Evolutionary conservation across 352 stramenopile genomes (phyloP), one percentile per base, ranked within the genome.

Genomic region (Phytopythium aichiense): DNA sequence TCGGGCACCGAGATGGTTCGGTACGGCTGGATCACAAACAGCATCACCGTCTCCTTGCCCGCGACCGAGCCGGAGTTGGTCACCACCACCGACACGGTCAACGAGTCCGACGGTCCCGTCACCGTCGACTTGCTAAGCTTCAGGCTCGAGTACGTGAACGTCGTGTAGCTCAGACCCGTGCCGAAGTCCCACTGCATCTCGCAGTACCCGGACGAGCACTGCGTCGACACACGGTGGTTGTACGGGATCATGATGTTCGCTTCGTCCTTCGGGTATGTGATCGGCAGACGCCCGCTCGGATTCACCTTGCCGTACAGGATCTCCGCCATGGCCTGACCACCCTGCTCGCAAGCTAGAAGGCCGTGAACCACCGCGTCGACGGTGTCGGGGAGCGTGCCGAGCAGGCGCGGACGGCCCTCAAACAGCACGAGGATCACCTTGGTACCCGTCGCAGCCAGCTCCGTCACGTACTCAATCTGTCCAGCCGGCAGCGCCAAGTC

Each of bases 391-490:
- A 89, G 64, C 15, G 68, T 74, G 2, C 58, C 65, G 15, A 97
- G 74, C 15, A 96, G 58, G 2, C 89, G 82, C 30, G 88, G 88
- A 15, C 89, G 80, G 0, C 89, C 89, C 63, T 87, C 70, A 20
- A 95, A 81, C 15, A 95, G 67, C 38, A 96, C 74, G 4, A 96
- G 61, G 16, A 96, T 76, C n/a, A 97, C 65, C 52, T 92, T 93
- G 11, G 85, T 91, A 13, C 76, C 75, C 4, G 81, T 91, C 1
- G 69, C 71, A 2, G 68, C 71, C 3, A 97, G 71, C 16, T 81
- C 66, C 15, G 75, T 68, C 13, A 96, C 76, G 53, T 95, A 96
- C 52, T 77, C 73, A 28, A 92, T 65, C 59, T 96, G 84, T 8
- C 87, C 85, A 1, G 43, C 20, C 0, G 88, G 74, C 9, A 96